Base-by-base conservation (phyloP, 345 rosid genomes). In the Arabidopsis suecica region DNA sequence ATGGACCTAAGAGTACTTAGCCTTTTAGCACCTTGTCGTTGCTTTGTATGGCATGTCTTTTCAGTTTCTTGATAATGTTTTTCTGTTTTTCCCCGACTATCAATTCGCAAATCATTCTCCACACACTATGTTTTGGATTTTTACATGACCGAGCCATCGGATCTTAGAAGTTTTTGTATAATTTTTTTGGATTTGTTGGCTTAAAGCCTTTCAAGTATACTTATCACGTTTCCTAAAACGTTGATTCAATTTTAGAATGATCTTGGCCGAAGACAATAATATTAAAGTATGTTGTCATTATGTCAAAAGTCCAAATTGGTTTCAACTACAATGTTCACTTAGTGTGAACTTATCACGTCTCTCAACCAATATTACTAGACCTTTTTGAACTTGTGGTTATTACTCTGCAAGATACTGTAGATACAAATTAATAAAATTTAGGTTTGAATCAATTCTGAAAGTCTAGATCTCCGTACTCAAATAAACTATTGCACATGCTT, bases 61-160 rank as follows among this genome's bases (percentile, higher is more conserved):
- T 76, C 74, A 53, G 57, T 61, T 76, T 76, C 40, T 62, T 69
- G 79, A 76, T 76, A 68, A 69, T 76, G 79, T 76, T 69, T 69
- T 61, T 18, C 40, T 48, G 32, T 48, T 38, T 14, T 12, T 25
- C 64, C 41, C 16, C 62, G 34, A n/a, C 69, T 41, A 61, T 53
- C 79, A 76, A 34, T 51, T 34, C 49, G 64, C 56, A 53, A 22
- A 61, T 61, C 58, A 76, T 61, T 61, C 47, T 23, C 69, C 40
- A 14, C 40, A 18, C 38, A 50, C 53, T 51, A 18, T 55, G 41
- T 53, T 76, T 76, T 76, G 57, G 68, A 59, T 68, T 60, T 60
- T 60, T 75, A 68, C 68, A 37, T 42, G 61, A 67, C 61, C 61
- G 4, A 48, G 40, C 67, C 73, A 30, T 60, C 41, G 51, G 42